Conservation (phyloP, 208 protist genomes). For the Herpetomonas muscarum region DNA sequence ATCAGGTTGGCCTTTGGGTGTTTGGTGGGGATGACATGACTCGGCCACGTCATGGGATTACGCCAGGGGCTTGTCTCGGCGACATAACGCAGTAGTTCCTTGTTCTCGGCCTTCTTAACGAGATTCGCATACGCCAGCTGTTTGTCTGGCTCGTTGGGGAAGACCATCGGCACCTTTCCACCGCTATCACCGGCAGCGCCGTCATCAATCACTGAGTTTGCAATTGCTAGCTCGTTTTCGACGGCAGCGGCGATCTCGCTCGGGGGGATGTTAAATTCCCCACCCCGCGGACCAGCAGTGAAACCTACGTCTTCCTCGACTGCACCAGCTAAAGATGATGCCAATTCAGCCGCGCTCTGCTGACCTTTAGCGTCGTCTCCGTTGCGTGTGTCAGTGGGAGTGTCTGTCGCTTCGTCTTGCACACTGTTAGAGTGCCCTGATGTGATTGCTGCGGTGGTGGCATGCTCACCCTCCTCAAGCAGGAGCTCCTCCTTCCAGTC, state of each 20-base stretch:
- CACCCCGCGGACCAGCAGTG: too few relatives aligned
- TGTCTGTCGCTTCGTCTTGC: constrained; percentile 1
- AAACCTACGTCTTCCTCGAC: too few relatives aligned
- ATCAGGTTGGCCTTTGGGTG: constrained; percentile 84
- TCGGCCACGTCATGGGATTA: constrained; percentile 77
- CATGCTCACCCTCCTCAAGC: too few relatives aligned
- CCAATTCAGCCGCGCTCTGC: too few relatives aligned
- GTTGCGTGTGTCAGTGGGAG: too few relatives aligned
- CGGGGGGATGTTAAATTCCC: constrained; percentile 5
- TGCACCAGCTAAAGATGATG: too few relatives aligned
- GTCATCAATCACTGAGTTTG: not conserved
- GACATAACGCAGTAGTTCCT: constrained; percentile 56
- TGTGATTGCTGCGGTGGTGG: too few relatives aligned
- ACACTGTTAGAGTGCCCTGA: too few relatives aligned
- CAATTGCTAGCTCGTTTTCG: not conserved
- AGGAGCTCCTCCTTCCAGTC: constrained; percentile 60
- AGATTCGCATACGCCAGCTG: constrained; percentile 45
- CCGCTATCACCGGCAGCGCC: not conserved
- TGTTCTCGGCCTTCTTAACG: constrained; percentile 52
- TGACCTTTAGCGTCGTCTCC: not conserved
- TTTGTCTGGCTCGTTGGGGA: constrained; percentile 23
- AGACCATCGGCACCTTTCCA: constrained; percentile 1
- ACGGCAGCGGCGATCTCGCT: not conserved
- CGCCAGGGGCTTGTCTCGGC: constrained; percentile 83
- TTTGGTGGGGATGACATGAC: constrained; percentile 78